Evolutionary conservation across 768 basidiomycete genomes (phyloP).

Genomic region (Rhodotorula paludigena): DNA sequence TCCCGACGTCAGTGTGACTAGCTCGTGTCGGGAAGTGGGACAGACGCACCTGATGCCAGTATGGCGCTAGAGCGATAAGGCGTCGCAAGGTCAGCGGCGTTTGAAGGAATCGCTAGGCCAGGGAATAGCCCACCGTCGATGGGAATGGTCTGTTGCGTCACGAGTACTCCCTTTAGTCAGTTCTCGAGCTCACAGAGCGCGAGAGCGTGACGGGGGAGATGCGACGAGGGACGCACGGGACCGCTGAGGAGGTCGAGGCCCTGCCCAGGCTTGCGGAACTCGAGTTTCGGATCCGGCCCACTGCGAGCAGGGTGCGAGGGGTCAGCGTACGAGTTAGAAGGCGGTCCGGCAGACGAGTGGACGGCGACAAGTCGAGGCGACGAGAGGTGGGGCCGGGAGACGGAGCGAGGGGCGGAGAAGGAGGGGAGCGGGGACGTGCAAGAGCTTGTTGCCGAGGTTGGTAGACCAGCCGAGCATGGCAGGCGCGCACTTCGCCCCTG

Average conservation of each 20-base stretch:
- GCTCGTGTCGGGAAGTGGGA: not conserved
- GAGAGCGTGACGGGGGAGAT: not conserved
- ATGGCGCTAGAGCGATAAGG: constrained; percentile 13
- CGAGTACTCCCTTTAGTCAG: not conserved
- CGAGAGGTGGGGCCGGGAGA: not conserved
- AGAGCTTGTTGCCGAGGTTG: constrained; percentile 24
- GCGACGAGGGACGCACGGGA: not conserved
- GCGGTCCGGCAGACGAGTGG: not conserved
- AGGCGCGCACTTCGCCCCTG: too few species aligned
- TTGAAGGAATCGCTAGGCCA: too few species aligned
- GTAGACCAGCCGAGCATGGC: constrained; percentile 19
- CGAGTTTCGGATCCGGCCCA: constrained; percentile 34
- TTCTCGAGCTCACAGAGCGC: not conserved
- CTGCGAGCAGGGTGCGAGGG: not conserved
- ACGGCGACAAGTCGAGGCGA: not conserved
- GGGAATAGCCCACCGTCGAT: constrained; percentile 5
- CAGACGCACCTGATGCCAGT: constrained; percentile 29
- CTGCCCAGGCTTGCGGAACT: constrained; percentile 27
- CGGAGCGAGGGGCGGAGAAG: not conserved
- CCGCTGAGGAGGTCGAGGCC: constrained; percentile 11
- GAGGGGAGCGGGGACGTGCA: constrained; percentile 8
- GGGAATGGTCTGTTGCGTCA: not conserved
- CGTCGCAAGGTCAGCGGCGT: not conserved
- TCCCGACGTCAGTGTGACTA: too few species aligned
- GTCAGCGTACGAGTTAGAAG: not conserved